Percentiles rank a stretch among this genome's conserved stretches.
Evolutionary conservation across 1,284 basidiomycete species (phyloP).

Genomic region (Ustilago hordei): DNA sequence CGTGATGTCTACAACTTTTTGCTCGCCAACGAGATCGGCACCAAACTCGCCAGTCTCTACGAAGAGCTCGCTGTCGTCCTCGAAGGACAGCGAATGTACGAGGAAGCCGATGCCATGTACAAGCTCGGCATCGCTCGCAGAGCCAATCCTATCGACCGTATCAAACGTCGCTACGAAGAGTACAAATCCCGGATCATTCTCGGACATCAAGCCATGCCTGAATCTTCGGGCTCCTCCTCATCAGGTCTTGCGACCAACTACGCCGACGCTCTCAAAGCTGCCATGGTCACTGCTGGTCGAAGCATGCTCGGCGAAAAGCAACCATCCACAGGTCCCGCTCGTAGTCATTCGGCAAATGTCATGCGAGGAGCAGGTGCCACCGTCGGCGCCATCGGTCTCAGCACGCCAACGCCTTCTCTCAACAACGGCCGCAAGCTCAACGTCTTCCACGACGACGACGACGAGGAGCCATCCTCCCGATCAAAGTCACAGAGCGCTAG

Average conservation of each 20-base stretch:
- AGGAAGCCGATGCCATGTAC: conserved; percentile 80
- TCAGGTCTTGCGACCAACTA: conserved; percentile 34
- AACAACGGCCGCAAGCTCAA: conserved; percentile 57
- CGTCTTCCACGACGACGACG: conserved; percentile 61
- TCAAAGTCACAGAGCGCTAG: conserved; percentile 19
- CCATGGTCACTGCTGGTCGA: conserved; percentile 59
- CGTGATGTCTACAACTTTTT: conserved; percentile 74
- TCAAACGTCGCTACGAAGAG: conserved; percentile 84
- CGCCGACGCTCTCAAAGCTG: conserved; percentile 53
- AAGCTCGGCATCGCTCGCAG: conserved; percentile 83
- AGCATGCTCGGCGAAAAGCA: conserved; percentile 64
- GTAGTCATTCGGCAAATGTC: conserved; percentile 48
- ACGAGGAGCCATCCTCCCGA: conserved; percentile 14
- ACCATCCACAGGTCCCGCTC: conserved; percentile 28
- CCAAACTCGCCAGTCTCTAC: conserved; percentile 81
- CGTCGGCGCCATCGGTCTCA: conserved; percentile 30
- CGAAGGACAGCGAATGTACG: conserved; percentile 79
- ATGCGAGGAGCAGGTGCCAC: conserved; percentile 36
- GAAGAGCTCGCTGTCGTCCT: conserved; percentile 84
- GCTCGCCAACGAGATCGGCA: conserved; percentile 82
- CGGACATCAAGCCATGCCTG: conserved; percentile 25
- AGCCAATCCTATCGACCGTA: conserved; percentile 83
- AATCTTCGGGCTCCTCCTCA: conserved; percentile 15
- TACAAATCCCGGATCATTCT: conserved; percentile 77
- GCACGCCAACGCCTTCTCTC: conserved; percentile 17